phyloP scores from a whole-genome alignment of 2,329 filamentous ascomycete species.

The Aspergillus sp. region DNA sequence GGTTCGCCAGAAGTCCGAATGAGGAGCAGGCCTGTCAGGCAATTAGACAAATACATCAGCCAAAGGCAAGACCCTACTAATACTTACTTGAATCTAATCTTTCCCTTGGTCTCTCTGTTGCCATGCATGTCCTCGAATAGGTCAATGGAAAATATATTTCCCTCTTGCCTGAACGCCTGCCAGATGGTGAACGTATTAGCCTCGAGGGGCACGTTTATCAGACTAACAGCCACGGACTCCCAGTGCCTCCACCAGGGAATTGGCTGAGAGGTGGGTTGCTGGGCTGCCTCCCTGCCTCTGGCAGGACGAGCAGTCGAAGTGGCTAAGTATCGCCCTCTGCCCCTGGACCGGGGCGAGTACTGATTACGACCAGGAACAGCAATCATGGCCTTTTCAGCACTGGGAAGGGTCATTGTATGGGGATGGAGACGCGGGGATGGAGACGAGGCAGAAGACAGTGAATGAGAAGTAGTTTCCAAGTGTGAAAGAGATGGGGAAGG shows the following conservation, averaged over 20 bases:
- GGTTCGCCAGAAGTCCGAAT: constrained; percentile 43
- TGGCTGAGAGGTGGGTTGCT: constrained; percentile 4
- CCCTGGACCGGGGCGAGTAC: neutral
- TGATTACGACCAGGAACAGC: neutral
- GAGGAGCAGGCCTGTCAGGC: constrained; percentile 43
- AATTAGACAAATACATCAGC: neutral
- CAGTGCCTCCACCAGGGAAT: constrained; percentile 30
- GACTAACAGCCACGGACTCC: constrained; percentile 31
- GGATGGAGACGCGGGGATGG: neutral
- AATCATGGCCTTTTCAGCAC: neutral
- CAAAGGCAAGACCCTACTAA: too few relatives aligned
- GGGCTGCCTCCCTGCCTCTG: neutral
- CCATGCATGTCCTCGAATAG: constrained; percentile 42
- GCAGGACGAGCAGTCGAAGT: neutral
- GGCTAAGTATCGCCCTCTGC: neutral
- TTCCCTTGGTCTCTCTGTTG: constrained; percentile 35
- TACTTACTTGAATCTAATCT: constrained; percentile 46
- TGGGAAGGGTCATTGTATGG: too few relatives aligned
- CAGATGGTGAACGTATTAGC: constrained; percentile 40
- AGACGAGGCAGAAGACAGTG: neutral
- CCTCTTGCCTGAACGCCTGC: constrained; percentile 45
- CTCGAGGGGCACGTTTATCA: constrained; percentile 28
- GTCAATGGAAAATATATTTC: constrained; percentile 50
- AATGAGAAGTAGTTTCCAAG: too few relatives aligned
- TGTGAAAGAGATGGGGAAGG: neutral